A percentile compares a stretch with the other conserved stretches of the same genome.
Conservation (phyloP, 2,329 filamentous ascomycete genomes). For the Ceratocystis papillata region DNA sequence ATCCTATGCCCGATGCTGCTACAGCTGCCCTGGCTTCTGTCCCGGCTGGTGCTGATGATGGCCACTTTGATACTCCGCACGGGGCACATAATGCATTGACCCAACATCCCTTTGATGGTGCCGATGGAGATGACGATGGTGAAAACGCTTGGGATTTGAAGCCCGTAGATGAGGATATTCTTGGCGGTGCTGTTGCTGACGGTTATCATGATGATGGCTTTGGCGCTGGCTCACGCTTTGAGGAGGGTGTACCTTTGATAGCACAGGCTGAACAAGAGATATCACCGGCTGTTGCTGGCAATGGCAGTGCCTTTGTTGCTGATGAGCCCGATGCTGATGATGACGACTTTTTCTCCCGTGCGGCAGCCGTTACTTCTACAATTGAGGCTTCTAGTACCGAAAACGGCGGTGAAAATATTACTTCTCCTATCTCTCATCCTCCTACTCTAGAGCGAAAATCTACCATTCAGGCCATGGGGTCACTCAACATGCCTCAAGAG, state of each 20-base stretch:
- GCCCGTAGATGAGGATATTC: constrained; percentile 5
- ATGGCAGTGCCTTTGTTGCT: constrained; percentile 4
- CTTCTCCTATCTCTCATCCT: constrained; percentile 23
- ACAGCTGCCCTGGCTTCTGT: constrained; percentile 14
- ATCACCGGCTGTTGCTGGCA: constrained; percentile 21
- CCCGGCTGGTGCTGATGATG: neutral
- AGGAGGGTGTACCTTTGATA: constrained; percentile 59
- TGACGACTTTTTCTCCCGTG: constrained; percentile 49
- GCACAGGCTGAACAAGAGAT: constrained; percentile 25
- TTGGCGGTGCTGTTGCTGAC: constrained; percentile 37
- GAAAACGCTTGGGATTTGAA: constrained; percentile 20
- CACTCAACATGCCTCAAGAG: constrained; percentile 32
- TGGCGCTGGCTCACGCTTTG: constrained; percentile 49
- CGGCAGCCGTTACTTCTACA: constrained; percentile 19
- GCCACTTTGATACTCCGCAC: constrained; percentile 23
- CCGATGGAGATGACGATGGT: constrained; percentile 9
- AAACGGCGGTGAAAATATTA: constrained; percentile 26
- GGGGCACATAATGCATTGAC: constrained; percentile 15
- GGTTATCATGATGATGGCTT: constrained; percentile 31
- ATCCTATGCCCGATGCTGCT: constrained; percentile 16
- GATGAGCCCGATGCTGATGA: constrained; percentile 27
- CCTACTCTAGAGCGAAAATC: constrained; percentile 53
- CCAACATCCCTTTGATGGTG: constrained; percentile 2
- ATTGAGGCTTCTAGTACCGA: constrained; percentile 33
- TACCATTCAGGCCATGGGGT: constrained; percentile 54